Percentiles rank a stretch among this genome's conserved stretches.
These are phyloP conservation scores for Rhodomyrtus psidioides DNA, from an alignment of 441 rosid species.

Conservation along the genomic window DNA sequence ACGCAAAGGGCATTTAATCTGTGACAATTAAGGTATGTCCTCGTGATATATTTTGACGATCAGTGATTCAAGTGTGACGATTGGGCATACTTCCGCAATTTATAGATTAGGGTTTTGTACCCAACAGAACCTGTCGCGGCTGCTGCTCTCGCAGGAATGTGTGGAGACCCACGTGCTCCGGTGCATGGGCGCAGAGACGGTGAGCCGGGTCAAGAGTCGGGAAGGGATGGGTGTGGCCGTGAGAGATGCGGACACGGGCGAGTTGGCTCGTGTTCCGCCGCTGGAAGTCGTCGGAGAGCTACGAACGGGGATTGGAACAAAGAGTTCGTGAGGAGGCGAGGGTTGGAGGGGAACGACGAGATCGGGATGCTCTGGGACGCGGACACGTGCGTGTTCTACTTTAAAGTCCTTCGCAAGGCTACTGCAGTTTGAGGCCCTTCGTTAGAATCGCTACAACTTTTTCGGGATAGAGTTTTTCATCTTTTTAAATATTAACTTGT, in stretches of 20 bases:
- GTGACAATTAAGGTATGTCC: too few relatives aligned
- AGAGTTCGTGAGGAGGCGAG: background rate
- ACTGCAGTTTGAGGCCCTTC: too few relatives aligned
- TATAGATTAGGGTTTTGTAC: too few relatives aligned
- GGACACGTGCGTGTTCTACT: background rate
- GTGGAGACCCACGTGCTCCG: background rate
- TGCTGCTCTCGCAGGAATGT: background rate
- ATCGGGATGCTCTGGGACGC: background rate
- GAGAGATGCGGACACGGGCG: background rate
- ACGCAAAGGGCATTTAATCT: too few relatives aligned
- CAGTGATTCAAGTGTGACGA: too few relatives aligned
- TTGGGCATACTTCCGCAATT: too few relatives aligned
- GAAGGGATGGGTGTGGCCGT: background rate
- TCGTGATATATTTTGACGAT: too few relatives aligned
- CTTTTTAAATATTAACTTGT: too few relatives aligned
- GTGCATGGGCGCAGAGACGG: background rate
- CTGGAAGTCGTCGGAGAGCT: background rate
- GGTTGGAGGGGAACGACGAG: background rate
- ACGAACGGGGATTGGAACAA: background rate
- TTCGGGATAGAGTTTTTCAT: too few relatives aligned
- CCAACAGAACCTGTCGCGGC: background rate
- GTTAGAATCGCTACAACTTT: too few relatives aligned
- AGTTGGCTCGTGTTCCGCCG: background rate
- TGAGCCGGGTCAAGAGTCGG: background rate
- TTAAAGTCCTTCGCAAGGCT: background rate